Conservation (phyloP, 2,329 filamentous ascomycete species). For the Magnaporthiopsis incrustans region DNA sequence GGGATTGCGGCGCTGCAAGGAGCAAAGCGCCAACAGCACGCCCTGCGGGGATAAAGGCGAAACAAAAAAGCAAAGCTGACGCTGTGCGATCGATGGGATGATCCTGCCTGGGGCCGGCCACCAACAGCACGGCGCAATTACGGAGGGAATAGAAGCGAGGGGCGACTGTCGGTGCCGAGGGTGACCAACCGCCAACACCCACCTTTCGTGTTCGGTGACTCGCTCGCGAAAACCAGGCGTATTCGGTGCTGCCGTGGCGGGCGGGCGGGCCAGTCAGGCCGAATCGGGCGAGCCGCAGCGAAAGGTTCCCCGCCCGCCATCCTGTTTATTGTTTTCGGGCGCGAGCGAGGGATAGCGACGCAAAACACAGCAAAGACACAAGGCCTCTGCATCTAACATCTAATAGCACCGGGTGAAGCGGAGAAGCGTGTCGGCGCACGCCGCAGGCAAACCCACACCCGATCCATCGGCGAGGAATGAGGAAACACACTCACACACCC, state of each 20-base stretch:
- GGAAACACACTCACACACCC: too few relatives aligned
- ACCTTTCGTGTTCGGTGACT: too few relatives aligned
- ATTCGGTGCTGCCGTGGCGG: background rate
- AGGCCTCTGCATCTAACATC: background rate
- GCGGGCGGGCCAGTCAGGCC: background rate
- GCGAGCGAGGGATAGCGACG: background rate
- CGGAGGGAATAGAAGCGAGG: background rate
- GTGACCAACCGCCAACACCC: background rate
- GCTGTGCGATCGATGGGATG: too few relatives aligned
- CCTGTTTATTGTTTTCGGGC: background rate
- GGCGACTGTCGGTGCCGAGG: background rate
- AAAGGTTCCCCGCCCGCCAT: too few relatives aligned
- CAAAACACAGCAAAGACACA: background rate
- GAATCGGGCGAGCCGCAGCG: background rate
- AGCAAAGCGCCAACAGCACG: background rate
- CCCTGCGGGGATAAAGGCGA: too few relatives aligned
- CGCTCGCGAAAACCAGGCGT: too few relatives aligned
- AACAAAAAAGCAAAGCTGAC: too few relatives aligned
- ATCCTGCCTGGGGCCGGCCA: too few relatives aligned
- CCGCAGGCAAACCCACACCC: too few relatives aligned
- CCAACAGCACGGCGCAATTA: background rate
- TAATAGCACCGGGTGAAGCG: background rate
- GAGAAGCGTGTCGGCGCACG: background rate
- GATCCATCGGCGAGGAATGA: too few relatives aligned
- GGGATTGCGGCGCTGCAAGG: background rate